Conservation (phyloP, 805 yeast genomes). For the Starmerella khaoyaiensis region DNA sequence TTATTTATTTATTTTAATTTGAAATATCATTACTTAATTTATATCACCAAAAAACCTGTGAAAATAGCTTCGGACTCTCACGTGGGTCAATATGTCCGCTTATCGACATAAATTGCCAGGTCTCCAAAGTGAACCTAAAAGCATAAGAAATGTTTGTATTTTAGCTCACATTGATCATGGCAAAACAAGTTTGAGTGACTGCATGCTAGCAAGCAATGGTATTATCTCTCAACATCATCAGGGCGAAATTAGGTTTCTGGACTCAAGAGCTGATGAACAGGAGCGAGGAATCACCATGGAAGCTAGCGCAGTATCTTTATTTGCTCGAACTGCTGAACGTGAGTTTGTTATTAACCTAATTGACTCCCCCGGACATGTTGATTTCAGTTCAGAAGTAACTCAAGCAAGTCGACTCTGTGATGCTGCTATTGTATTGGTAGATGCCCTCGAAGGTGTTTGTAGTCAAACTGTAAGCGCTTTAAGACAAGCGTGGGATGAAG, state of each 20-base stretch:
- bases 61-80: too few species aligned
- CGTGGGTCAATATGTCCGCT: conserved; percentile 33
- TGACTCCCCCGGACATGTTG: conserved; percentile 99
- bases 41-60: too few species aligned
- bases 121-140: conserved; percentile 55
- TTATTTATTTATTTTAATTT: too few species aligned
- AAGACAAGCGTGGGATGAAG: conserved; percentile 91
- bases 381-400: conserved; percentile 90
- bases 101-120: conserved; percentile 50
- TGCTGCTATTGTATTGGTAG: conserved; percentile 90
- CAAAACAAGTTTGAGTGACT: conserved; percentile 87
- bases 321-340: conserved; percentile 48
- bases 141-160: conserved; percentile 82
- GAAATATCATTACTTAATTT: too few species aligned
- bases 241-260: conserved; percentile 83
- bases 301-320: conserved; percentile 79
- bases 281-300: conserved; percentile 96
- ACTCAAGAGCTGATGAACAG: conserved; percentile 92
- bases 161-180: conserved; percentile 99
- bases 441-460: conserved; percentile 96
- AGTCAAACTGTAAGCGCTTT: conserved; percentile 88
- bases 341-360: conserved; percentile 83
- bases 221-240: conserved; percentile 90
- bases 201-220: conserved; percentile 87
- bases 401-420: conserved; percentile 93